phyloP scores from a whole-genome alignment of 2,329 filamentous ascomycete genomes.

The Allantophomopsis cytisporea region DNA sequence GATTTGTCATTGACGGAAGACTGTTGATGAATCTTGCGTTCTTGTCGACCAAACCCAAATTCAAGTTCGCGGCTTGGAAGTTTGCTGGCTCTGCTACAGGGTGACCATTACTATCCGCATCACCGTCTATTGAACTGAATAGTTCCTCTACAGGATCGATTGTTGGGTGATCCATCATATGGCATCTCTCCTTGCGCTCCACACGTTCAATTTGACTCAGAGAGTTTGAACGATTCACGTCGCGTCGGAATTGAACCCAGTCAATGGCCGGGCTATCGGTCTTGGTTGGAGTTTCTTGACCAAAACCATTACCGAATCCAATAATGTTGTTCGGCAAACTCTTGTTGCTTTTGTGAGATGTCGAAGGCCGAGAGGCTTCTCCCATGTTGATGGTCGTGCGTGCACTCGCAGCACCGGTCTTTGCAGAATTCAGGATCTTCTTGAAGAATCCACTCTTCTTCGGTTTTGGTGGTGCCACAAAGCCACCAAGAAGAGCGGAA shows the following conservation, averaged over 20 bases:
- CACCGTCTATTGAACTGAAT: constrained; percentile 72
- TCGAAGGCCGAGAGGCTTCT: constrained; percentile 24
- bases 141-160: constrained; percentile 84
- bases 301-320: constrained; percentile 35
- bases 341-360: constrained; percentile 10
- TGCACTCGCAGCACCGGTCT: constrained; percentile 83
- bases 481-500: constrained; percentile 60
- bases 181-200: constrained; percentile 77
- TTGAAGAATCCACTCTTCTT: constrained; percentile 89
- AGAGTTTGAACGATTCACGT: constrained; percentile 91
- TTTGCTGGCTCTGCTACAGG: constrained; percentile 74
- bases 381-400: constrained; percentile 69
- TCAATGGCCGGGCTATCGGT: constrained; percentile 45
- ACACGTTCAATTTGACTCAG: constrained; percentile 76
- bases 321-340: constrained; percentile 21
- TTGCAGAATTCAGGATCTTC: constrained; percentile 86
- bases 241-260: constrained; percentile 95
- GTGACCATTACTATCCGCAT: constrained; percentile 76
- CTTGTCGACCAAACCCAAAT: constrained; percentile 75
- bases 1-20: constrained; percentile 69
- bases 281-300: constrained; percentile 9
- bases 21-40: constrained; percentile 82
- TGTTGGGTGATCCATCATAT: constrained; percentile 86
- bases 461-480: constrained; percentile 54
- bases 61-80: constrained; percentile 70